phyloP scores from a whole-genome alignment of 768 basidiomycete species.

The Bullera alba region DNA sequence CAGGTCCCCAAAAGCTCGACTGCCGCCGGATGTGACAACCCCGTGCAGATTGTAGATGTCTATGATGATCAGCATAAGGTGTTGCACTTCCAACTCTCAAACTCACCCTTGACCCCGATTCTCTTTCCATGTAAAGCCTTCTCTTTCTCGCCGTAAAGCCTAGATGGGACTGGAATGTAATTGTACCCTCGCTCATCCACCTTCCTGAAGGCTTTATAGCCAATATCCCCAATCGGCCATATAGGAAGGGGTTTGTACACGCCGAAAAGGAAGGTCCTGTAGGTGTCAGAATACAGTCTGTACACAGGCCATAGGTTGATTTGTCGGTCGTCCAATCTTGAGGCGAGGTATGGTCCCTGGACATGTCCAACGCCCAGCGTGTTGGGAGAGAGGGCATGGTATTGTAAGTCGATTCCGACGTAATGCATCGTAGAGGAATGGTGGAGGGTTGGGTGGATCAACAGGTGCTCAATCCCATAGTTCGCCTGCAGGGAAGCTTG shows the following conservation, averaged over 20 bases:
- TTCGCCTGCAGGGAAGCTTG: neutral
- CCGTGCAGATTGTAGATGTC: constrained; percentile 50
- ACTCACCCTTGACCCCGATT: constrained; percentile 36
- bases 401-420: neutral
- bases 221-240: neutral
- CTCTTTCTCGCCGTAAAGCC: constrained; percentile 44
- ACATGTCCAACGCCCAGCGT: too few species aligned
- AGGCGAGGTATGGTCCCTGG: neutral
- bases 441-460: neutral
- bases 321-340: neutral
- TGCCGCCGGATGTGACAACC: constrained; percentile 47
- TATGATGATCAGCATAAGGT: constrained; percentile 4
- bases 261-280: constrained; percentile 13
- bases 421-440: neutral
- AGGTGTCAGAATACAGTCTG: constrained; percentile 12
- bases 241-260: constrained; percentile 5
- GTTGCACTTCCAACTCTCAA: constrained; percentile 18
- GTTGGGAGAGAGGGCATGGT: neutral
- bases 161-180: constrained; percentile 53
- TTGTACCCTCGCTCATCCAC: constrained; percentile 9
- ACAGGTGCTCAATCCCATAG: neutral
- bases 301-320: constrained; percentile 9
- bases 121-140: constrained; percentile 39
- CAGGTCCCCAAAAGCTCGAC: constrained; percentile 44
- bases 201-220: neutral